Conservation (phyloP, 2,329 filamentous ascomycete species). For the Lasiodiplodia hormozganensis region DNA sequence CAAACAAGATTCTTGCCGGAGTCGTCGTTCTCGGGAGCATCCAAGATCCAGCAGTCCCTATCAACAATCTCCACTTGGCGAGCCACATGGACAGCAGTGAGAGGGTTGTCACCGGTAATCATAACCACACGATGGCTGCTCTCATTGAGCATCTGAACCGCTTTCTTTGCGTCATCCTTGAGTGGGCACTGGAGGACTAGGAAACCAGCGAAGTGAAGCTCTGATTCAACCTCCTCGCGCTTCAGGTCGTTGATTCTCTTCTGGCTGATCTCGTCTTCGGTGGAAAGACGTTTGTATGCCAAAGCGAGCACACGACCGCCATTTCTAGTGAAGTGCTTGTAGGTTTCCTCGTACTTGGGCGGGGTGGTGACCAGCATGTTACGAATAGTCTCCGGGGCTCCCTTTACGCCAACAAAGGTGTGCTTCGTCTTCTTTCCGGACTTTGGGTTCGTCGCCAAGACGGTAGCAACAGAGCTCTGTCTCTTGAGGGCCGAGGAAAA, state of each 20-base stretch:
- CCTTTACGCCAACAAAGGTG: conserved; percentile 95
- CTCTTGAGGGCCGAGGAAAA: conserved; percentile 97
- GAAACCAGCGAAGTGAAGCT: conserved; percentile 90
- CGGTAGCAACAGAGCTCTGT: conserved; percentile 90
- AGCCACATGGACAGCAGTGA: conserved; percentile 95
- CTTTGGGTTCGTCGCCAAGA: conserved; percentile 73
- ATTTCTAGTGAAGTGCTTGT: conserved; percentile 96
- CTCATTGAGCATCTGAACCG: conserved; percentile 96
- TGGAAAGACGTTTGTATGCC: conserved; percentile 89
- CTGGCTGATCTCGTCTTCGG: conserved; percentile 80
- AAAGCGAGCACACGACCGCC: conserved; percentile 93
- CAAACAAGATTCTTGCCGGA: conserved; percentile 84
- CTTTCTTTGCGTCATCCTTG: conserved; percentile 93
- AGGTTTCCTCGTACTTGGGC: conserved; percentile 93
- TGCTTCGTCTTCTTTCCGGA: conserved; percentile 79
- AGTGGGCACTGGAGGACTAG: conserved; percentile 93
- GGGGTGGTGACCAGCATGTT: conserved; percentile 88
- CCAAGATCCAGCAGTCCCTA: conserved; percentile 90
- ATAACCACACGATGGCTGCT: conserved; percentile 98
- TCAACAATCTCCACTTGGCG: conserved; percentile 97
- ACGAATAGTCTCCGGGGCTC: conserved; percentile 94
- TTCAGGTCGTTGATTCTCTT: conserved; percentile 91
- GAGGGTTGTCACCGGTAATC: conserved; percentile 98
- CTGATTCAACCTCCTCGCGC: conserved; percentile 87
- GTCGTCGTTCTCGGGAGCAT: conserved; percentile 89